A percentile compares a stretch with the other conserved stretches of the same genome.
Conservation (phyloP, 2,329 filamentous ascomycete genomes). For the Aspergillus candidus region DNA sequence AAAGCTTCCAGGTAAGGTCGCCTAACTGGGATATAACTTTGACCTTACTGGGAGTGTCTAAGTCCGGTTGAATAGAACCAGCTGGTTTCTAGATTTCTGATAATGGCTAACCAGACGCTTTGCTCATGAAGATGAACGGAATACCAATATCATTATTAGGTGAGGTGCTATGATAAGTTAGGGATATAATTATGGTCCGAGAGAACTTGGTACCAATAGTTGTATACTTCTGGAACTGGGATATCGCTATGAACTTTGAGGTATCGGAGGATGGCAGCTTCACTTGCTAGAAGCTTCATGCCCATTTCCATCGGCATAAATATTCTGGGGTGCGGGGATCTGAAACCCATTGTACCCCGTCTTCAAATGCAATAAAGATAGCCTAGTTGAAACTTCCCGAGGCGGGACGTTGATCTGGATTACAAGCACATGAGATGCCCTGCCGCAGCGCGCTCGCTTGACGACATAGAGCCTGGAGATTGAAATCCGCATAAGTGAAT, state of each 20-base stretch:
- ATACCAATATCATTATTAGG: constrained; percentile 24
- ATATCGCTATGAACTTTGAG: constrained; percentile 24
- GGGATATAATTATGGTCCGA: neutral
- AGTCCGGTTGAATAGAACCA: constrained; percentile 5
- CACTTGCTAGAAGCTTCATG: constrained; percentile 23
- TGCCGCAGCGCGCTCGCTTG: constrained; percentile 15
- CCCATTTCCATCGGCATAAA: constrained; percentile 15
- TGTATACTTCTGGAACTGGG: constrained; percentile 27
- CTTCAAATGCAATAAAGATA: constrained; percentile 26
- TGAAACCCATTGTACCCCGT: constrained; percentile 27
- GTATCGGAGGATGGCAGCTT: constrained; percentile 28
- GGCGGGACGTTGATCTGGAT: constrained; percentile 20
- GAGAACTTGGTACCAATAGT: constrained; percentile 16
- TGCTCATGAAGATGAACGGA: constrained; percentile 31
- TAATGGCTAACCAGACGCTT: constrained; percentile 24
- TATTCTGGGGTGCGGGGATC: constrained; percentile 18
- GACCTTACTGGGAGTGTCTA: constrained; percentile 10
- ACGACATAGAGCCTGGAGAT: constrained; percentile 16
- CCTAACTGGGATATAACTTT: constrained; percentile 26
- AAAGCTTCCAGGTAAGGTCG: constrained; percentile 19
- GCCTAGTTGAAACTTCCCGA: constrained; percentile 28
- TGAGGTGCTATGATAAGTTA: constrained; percentile 10
- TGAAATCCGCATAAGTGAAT: constrained; percentile 13
- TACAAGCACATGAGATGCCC: constrained; percentile 14
- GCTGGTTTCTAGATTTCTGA: constrained; percentile 16